Percentiles rank a stretch among this genome's conserved stretches.
Conservation (phyloP, 163 green algal genomes). For the Scenedesmus sp. region DNA sequence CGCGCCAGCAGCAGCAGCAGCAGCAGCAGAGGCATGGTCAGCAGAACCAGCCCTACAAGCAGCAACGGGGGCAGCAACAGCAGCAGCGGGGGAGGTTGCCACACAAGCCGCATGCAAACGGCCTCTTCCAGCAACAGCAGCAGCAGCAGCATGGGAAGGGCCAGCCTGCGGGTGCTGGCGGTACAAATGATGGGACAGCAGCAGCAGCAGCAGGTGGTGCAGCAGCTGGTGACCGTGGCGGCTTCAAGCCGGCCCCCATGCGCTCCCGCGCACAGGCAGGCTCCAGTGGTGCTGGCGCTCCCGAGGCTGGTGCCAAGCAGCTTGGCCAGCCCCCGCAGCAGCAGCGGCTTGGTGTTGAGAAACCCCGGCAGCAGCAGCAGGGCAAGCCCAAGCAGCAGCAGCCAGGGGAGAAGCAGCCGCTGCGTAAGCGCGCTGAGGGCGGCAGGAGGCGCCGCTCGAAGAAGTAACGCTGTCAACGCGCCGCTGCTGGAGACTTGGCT, state of each 20-base stretch:
- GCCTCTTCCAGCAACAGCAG: background rate
- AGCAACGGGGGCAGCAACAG: background rate
- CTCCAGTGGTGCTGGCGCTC: background rate
- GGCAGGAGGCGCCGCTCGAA: constrained; percentile 51
- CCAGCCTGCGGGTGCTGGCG: background rate
- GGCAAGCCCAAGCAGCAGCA: background rate
- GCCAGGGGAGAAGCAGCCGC: constrained; percentile 33
- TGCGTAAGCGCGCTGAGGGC: constrained; percentile 53
- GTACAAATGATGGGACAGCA: background rate
- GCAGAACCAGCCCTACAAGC: background rate
- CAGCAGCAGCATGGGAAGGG: background rate
- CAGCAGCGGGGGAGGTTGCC: background rate
- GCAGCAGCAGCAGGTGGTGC: background rate
- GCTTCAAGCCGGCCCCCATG: background rate
- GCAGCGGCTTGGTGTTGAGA: background rate
- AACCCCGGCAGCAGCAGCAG: background rate
- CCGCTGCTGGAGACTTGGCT: too few species aligned
- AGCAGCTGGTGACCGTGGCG: background rate
- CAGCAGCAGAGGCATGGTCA: constrained; percentile 1
- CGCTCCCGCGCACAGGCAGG: background rate
- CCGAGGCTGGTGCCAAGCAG: background rate
- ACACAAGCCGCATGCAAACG: background rate
- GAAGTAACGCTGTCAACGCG: constrained; percentile 23
- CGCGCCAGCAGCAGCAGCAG: constrained; percentile 20
- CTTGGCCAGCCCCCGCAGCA: background rate